Conservation (phyloP, 2,329 filamentous ascomycete species). For the Ophiosphaerella herpotricha region DNA sequence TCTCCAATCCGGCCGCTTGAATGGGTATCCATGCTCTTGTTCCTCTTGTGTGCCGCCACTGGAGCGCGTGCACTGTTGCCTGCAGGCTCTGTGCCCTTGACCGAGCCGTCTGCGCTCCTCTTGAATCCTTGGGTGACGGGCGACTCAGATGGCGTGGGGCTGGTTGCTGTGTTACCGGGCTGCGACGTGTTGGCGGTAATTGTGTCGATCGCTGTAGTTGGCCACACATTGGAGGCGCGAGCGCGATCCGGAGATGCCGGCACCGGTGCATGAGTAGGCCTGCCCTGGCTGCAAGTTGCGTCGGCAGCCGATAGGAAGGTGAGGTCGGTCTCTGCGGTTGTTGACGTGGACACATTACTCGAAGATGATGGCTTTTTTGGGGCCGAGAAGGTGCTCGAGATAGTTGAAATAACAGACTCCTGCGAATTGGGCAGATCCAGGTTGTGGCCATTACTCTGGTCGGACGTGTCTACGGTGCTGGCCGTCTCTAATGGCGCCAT, state of each 20-base stretch:
- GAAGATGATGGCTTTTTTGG: slow-evolving; percentile 38
- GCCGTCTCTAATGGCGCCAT: slow-evolving; percentile 23
- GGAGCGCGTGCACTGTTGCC: slow-evolving; percentile 15
- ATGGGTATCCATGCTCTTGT: slow-evolving; percentile 69
- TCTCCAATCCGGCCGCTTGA: slow-evolving; percentile 73
- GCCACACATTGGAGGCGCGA: slow-evolving; percentile 46
- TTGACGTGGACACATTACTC: slow-evolving; percentile 40
- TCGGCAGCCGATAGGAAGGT: slow-evolving; percentile 34
- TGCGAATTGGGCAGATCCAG: slow-evolving; percentile 34
- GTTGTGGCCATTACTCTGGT: slow-evolving; percentile 12
- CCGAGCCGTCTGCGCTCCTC: slow-evolving; percentile 74
- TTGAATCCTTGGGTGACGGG: slow-evolving; percentile 62
- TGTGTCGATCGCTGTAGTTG: slow-evolving; percentile 28
- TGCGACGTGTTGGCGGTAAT: slow-evolving; percentile 29
- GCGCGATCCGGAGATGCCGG: slow-evolving; percentile 55
- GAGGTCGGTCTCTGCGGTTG: slow-evolving; percentile 33
- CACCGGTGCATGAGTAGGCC: slow-evolving; percentile 38
- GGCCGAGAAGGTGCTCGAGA: slow-evolving; percentile 41
- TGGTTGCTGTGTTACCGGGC: slow-evolving; percentile 41
- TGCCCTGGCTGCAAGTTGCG: slow-evolving; percentile 47
- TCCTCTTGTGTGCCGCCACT: slow-evolving; percentile 66
- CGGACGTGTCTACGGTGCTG: slow-evolving; percentile 14
- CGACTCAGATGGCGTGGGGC: slow-evolving; percentile 49
- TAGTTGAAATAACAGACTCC: slow-evolving; percentile 38
- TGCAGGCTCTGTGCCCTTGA: slow-evolving; percentile 54